Conservation (phyloP, 2,329 filamentous ascomycete genomes). For the Fusarium armeniacum region DNA sequence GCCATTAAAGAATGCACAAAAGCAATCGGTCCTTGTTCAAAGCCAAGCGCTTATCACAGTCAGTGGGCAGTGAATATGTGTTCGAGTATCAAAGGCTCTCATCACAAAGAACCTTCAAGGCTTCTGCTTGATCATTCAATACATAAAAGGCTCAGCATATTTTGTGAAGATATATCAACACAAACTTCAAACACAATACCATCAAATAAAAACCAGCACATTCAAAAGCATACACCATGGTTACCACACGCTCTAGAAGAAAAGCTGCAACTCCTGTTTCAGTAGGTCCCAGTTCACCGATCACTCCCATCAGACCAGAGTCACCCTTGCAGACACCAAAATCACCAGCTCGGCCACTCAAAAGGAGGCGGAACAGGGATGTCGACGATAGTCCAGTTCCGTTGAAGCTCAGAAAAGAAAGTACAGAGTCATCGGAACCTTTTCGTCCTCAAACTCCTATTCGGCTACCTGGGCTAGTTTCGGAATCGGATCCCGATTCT, state of each 20-base stretch:
- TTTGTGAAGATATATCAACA: background rate
- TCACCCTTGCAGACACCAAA: background rate
- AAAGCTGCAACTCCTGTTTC: background rate
- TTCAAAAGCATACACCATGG: constrained; percentile 13
- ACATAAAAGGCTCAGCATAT: constrained; percentile 7
- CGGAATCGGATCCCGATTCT: background rate
- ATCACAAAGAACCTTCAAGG: background rate
- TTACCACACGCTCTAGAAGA: constrained; percentile 1
- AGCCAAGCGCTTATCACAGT: background rate
- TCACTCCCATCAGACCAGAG: background rate
- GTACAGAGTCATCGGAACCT: background rate
- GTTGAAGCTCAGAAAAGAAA: constrained; percentile 12
- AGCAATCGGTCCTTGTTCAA: background rate
- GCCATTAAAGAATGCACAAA: background rate
- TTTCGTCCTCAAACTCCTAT: background rate
- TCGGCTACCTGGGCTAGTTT: background rate
- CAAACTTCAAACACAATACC: background rate
- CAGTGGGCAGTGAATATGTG: constrained; percentile 2
- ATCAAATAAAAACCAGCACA: constrained; percentile 3
- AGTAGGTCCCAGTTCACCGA: background rate
- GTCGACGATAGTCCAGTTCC: background rate
- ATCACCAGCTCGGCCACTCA: background rate
- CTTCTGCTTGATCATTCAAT: background rate
- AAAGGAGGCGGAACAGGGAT: constrained; percentile 17
- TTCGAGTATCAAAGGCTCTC: background rate